phyloP scores from a whole-genome alignment of 208 protist genomes.

The Trypanosoma melophagium region DNA sequence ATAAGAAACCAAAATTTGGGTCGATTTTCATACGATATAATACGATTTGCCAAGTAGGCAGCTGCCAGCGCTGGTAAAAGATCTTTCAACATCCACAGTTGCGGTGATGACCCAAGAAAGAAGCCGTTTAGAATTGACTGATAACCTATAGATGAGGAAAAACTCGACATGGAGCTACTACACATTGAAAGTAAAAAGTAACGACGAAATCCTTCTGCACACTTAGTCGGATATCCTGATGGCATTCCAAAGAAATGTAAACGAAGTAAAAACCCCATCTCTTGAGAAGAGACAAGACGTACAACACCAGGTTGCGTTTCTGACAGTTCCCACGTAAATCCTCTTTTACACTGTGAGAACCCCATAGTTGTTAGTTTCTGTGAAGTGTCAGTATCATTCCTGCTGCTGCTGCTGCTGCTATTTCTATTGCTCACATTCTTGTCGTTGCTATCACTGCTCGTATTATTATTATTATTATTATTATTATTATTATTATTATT shows the following conservation, averaged over 20 bases:
- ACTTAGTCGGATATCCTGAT: slow-evolving; percentile 69
- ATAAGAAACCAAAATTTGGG: slow-evolving; percentile 90
- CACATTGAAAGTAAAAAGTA: slow-evolving; percentile 79
- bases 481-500: no score
- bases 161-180: slow-evolving; percentile 79
- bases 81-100: slow-evolving; percentile 90
- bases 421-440: not conserved
- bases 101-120: slow-evolving; percentile 73
- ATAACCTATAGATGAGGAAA: slow-evolving; percentile 81
- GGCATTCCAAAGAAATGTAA: slow-evolving; percentile 74
- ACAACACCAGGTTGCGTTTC: not conserved
- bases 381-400: no score
- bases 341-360: slow-evolving; percentile 62
- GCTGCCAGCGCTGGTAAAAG: slow-evolving; percentile 67
- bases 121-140: slow-evolving; percentile 84
- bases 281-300: slow-evolving; percentile 18
- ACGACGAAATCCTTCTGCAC: slow-evolving; percentile 64
- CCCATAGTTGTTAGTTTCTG: no score
- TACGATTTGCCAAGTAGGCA: slow-evolving; percentile 80
- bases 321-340: slow-evolving; percentile 29
- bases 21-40: slow-evolving; percentile 85
- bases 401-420: no score
- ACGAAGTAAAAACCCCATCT: slow-evolving; percentile 36
- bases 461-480: not conserved
- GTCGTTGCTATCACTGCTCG: not conserved